Evolutionary conservation across 2,329 filamentous ascomycete species (phyloP), one percentile per base, ranked within the genome.

Genomic region (Basipetospora chlamydospora): DNA sequence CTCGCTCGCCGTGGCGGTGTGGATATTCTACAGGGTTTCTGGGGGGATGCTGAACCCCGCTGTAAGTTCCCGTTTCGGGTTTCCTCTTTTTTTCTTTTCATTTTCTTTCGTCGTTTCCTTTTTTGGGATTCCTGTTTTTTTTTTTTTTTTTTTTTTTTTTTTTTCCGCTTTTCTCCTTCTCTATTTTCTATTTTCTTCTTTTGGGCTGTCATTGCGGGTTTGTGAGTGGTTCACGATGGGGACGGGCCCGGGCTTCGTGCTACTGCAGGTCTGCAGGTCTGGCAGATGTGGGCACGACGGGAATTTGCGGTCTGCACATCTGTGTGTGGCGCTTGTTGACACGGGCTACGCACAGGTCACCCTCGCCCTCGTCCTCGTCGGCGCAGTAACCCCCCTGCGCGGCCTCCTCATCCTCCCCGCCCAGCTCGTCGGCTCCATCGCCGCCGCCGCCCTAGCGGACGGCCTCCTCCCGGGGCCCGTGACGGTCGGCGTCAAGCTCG

Each of bases 341-440:
- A n/a, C n/a, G n/a, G n/a, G n/a, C n/a, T n/a, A n/a, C n/a, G n/a
- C n/a, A n/a, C n/a, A 64, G 61, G 58, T 66, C n/a, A 75, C 75
- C 0, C 52, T 80, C 1, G 72, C 66, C 1, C 63, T 80, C 15
- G 61, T 65, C n/a, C 57, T 78, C 3, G 65, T 70, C 33, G 70
- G 72, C 2, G 70, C 66, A 4, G 58, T 79, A 29, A 59, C 59
- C n/a, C 59, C 63, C 12, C 16, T 69, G 2, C 67, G 73, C 5
- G 68, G 62, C 5, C 42, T 62, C 2, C 45, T 70, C 2, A 60
- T 78, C 35, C 53, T 77, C 35, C 52, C 64, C 5, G 64, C 70
- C 1, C 76, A 81, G 47, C 47, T 80, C 7, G 47, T 73, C 2
- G 76, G 58, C 5, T 68, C 63, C 5, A 76, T 80, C 30, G 63